Evolutionary conservation across 345 rosid genomes (phyloP).

Genomic region (Hirschfeldia incana): DNA sequence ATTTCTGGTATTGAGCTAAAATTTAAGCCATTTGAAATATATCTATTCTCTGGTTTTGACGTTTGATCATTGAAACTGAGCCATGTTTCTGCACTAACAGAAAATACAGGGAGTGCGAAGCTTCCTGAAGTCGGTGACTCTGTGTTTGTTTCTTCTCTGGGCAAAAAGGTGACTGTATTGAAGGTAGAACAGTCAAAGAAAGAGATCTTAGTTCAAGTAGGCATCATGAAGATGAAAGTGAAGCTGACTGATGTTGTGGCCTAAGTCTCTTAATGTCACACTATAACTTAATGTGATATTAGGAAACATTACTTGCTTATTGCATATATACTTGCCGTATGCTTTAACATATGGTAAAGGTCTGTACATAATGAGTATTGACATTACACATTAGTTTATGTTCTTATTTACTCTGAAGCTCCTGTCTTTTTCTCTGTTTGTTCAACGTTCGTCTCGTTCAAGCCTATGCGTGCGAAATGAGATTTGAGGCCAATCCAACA

Average conservation of each 20-base stretch:
- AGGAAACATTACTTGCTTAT: conserved; percentile 14
- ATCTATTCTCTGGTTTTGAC: conserved; percentile 5
- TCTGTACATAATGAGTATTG: conserved; percentile 26
- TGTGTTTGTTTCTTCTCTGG: conserved; percentile 66
- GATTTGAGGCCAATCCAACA: conserved; percentile 95
- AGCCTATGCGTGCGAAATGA: conserved; percentile 57
- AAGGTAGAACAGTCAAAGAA: conserved; percentile 65
- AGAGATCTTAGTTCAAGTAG: conserved; percentile 80
- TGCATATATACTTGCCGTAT: conserved; percentile 24
- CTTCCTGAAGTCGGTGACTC: conserved; percentile 65
- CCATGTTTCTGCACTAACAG: conserved; percentile 11
- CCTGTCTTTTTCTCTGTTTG: conserved; percentile 9
- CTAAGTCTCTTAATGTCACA: conserved; percentile 18
- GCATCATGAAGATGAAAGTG: conserved; percentile 77
- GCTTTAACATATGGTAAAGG: conserved; percentile 19
- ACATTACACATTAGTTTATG: not conserved
- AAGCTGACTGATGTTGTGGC: conserved; percentile 51
- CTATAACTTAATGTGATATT: not conserved
- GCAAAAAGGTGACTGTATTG: conserved; percentile 65
- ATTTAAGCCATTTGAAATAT: conserved; percentile 1
- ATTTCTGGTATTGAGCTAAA: conserved; percentile 43
- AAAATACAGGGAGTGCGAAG: conserved; percentile 30
- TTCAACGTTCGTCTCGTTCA: conserved; percentile 8
- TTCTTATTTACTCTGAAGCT: conserved; percentile 23
- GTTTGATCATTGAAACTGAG: not conserved